Base-by-base conservation (phyloP, 352 stramenopile species). In the Phytophthora multivora region DNA sequence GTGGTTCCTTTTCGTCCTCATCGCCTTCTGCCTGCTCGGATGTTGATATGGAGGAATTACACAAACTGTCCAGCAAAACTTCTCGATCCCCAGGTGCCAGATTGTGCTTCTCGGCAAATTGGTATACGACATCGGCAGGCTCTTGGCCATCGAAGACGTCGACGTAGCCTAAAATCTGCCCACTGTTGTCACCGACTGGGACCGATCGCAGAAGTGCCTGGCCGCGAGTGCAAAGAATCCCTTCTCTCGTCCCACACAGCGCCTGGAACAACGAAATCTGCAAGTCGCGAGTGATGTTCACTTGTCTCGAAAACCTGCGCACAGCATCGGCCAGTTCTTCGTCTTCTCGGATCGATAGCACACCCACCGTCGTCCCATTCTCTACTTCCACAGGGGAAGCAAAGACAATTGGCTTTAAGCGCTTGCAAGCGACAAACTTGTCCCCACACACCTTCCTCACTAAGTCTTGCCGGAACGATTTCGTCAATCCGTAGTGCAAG, bases 281-380 rank as follows among this genome's bases (percentile, higher is more conserved):
- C 16, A 89, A 43, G 3, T 77, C 59, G 15, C 60, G 28, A 4
- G 79, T 80, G 30, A 91, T 73, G 35, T 90, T 86, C 11, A 64
- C 69, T n/a, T 77, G 60, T 15, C 54, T 65, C 0, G 77, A 61
- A 51, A 94, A 90, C 21, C 72, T 72, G 54, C 71, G 86, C 13
- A 90, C 74, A 3, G 79, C 83, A 56, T 94, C 85, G 0, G 72
- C 83, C 11, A 94, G 64, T 35, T 94, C 83, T 45, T 94, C 77
- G 33, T 88, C 81, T 39, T 92, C 83, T 13, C 69, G 55, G 10
- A 91, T 73, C 0, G 66, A 51, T 0, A 90, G 35, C 4, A 72
- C 52, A 11, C 77, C 77, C 0, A 77, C 66, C 8, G 28, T 52
- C 7, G 70, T 77, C 12, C 63, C 67, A 40, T 89, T 82, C 13